These are phyloP conservation scores for Boletellus ananas DNA, from an alignment of 768 basidiomycete species.

Conservation along the genomic window DNA sequence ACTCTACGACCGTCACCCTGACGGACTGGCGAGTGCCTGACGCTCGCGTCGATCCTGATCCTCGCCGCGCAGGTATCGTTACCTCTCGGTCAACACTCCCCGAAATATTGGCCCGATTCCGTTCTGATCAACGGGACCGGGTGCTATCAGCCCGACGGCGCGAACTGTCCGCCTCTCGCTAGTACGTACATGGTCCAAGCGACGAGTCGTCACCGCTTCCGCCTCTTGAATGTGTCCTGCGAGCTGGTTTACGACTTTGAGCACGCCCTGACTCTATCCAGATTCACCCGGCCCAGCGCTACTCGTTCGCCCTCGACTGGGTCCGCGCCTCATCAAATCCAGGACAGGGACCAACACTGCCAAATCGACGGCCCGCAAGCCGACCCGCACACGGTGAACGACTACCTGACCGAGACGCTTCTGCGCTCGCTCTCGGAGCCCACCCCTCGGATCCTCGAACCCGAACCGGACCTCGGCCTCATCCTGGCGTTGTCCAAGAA, in stretches of 20 bases:
- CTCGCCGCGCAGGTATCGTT: slow-evolving; percentile 17
- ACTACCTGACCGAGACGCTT: slow-evolving; percentile 14
- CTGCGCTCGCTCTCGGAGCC: slow-evolving; percentile 16
- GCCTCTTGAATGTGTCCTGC: slow-evolving; percentile 36
- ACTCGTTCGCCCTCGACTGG: slow-evolving; percentile 43
- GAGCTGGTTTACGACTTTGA: slow-evolving; percentile 28
- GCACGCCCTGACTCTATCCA: slow-evolving; percentile 37
- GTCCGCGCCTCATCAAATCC: slow-evolving; percentile 6
- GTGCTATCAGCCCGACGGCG: slow-evolving; percentile 24
- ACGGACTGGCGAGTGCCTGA: slow-evolving; percentile 16
- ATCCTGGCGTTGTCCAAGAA: slow-evolving; percentile 12
- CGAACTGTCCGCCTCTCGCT: slow-evolving; percentile 20
- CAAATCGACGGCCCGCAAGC: slow-evolving; percentile 10
- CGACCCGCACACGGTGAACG: slow-evolving; percentile 11
- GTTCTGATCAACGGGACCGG: slow-evolving; percentile 42
- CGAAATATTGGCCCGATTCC: slow-evolving; percentile 25
- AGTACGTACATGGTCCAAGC: slow-evolving; percentile 33
- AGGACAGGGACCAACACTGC: slow-evolving; percentile 17
- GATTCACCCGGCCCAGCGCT: slow-evolving; percentile 41
- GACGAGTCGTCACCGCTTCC: slow-evolving; percentile 38
- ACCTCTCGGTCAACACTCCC: slow-evolving; percentile 3
- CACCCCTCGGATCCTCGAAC: slow-evolving; percentile 4
- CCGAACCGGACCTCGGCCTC: slow-evolving; percentile 19
- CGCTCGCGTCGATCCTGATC: neutral
- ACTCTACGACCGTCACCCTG: slow-evolving; percentile 30